Evolutionary conservation across 2,329 filamentous ascomycete species (phyloP), one percentile per base, ranked within the genome.

Genomic region (Fusarium newnesense): DNA sequence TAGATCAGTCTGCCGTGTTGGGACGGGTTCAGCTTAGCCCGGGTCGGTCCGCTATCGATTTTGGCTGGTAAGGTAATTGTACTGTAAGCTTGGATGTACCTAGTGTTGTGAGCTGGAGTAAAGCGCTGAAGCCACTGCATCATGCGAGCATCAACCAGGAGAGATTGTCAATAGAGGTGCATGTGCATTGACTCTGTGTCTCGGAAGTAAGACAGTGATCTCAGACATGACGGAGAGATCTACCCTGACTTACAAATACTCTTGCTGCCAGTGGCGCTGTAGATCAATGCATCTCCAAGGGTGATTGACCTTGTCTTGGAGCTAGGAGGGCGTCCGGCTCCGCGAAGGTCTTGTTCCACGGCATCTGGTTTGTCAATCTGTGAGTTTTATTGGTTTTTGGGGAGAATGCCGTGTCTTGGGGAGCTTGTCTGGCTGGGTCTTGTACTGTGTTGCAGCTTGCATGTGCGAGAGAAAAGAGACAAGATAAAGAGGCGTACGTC

Each of bases 11-110:
- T 9, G 28, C 50, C 26, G 10, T 54, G 42, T 37, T 46, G 18
- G 44, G 34, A 42, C 42, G 36, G 50, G 53, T 3, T 50, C 56
- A 59, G 56, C 56, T 59, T 37, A 50, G 42, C 32, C 42, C 58
- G 46, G 64, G 39, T 46, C 64, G 64, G 64, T 46, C 64, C 64
- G 64, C 46, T 61, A 28, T 49, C 57, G 62, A 61, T 9, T 39
- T 7, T 40, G 30, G n/a, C n/a, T 36, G 32, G 15, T 16, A 18
- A 36, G 8, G 16, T 36, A 18, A 18, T 36, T 7, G n/a, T 43
- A 15, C n/a, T n/a, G n/a, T n/a, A n/a, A 43, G 40, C n/a, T 43
- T n/a, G 40, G 30, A 32, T 8, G n/a, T 24, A n/a, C 24, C 7
- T n/a, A 24, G 37, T 18, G 39, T 36, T 26, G 53, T 19, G 12